Evolutionary conservation across 1,284 basidiomycete genomes (phyloP), one percentile per base, ranked within the genome.

Genomic region (Melampsora larici-populina): DNA sequence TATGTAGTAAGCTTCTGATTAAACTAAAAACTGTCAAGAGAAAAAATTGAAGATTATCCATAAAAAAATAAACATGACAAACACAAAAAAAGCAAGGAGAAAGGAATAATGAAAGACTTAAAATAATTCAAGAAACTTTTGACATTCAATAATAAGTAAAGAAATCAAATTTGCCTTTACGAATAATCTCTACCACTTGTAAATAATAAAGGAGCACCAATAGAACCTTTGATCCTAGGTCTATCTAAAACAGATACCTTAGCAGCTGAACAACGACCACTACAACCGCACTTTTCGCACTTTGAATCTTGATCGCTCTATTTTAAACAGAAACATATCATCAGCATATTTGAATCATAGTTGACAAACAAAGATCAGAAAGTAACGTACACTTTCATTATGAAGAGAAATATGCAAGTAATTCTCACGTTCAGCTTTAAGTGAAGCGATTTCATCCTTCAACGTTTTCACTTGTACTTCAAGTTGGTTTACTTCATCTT

Each of bases 251-350:
- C 62, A 13, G 62, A 64, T 7, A 29, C 21, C 29, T 64, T 64
- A 8, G 21, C 6, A 11, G 21, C 62, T 21, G 29, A 36, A 29
- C 62, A 64, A 2, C 33, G 24, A 21, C 62, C 62, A 64, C n/a
- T 31, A 29, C 62, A 64, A 24, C 62, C 62, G 33, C 62, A 64
- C 33, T 33, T 64, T 8, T 64, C 62, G 33, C 62, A 64, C 62
- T 64, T 29, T 64, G 24, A 36, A 11, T 21, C 33, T 64, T 21
- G 21, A 11, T 18, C 21, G 18, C 1, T 21, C 26, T 31, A 64
- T 24, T 31, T 64, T 7, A 33, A 64, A 64, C 33, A 64, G 2
- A 64, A 31, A 31, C 3, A 24, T 17, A 64, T 58, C 5, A 1
- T 58, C 55, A 58, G 55, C n/a, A 58, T 29, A n/a, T n/a, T 1